These are phyloP conservation scores for Xylaria intraflava DNA, from an alignment of 495 filamentous ascomycete genomes.

Conservation along the genomic window DNA sequence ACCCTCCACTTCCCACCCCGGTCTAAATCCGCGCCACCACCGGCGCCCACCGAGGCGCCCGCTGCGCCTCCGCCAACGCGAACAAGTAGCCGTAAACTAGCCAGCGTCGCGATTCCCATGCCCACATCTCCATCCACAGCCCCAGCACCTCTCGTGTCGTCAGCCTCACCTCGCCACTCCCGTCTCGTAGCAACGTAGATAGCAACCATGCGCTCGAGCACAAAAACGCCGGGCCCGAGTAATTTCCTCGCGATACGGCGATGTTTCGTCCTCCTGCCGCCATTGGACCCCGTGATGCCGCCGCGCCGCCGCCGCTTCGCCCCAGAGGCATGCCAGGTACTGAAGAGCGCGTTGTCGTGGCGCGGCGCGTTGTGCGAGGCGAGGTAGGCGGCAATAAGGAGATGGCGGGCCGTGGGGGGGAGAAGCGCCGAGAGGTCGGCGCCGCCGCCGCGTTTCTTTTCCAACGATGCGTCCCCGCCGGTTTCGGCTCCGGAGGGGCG, in stretches of 20 bases:
- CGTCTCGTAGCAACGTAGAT: constrained; percentile 77
- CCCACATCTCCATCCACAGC: constrained; percentile 55
- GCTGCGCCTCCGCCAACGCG: constrained; percentile 43
- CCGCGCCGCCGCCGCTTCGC: constrained; percentile 34
- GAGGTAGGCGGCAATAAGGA: constrained; percentile 83
- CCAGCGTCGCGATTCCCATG: constrained; percentile 72
- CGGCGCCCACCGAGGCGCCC: constrained; percentile 11
- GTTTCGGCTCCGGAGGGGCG: constrained; percentile 13
- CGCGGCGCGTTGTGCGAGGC: constrained; percentile 80
- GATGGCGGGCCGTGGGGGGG: constrained; percentile 72
- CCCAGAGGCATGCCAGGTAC: constrained; percentile 58
- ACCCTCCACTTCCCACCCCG: constrained; percentile 64
- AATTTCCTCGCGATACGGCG: constrained; percentile 65
- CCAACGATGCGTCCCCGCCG: background rate
- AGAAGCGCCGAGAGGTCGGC: constrained; percentile 45
- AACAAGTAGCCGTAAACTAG: constrained; percentile 68
- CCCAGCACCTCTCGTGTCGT: background rate
- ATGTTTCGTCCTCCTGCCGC: constrained; percentile 52
- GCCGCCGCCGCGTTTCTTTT: constrained; percentile 9
- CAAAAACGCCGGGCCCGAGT: constrained; percentile 71
- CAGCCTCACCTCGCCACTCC: constrained; percentile 47
- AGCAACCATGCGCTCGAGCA: constrained; percentile 78
- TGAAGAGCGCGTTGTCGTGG: constrained; percentile 77
- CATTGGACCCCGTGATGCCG: constrained; percentile 18
- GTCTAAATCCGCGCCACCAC: constrained; percentile 53